These are phyloP conservation scores for Friedmanniomyces endolithicus DNA, from an alignment of 495 filamentous ascomycete species.

Conservation along the genomic window DNA sequence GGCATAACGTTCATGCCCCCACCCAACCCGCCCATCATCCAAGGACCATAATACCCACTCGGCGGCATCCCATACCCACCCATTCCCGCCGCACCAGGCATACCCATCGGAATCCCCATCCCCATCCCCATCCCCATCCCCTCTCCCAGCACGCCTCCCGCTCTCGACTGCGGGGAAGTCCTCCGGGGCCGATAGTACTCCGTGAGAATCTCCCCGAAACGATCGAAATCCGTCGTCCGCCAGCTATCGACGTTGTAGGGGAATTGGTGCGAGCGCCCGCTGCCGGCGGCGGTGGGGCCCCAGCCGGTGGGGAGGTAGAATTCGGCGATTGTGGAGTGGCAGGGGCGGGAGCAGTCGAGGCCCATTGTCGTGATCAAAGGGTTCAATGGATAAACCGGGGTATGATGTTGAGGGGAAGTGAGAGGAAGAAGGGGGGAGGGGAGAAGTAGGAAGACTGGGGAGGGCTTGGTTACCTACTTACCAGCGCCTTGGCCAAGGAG, in stretches of 20 bases:
- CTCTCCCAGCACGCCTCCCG: neutral
- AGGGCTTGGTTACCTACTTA: no score
- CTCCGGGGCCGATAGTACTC: neutral
- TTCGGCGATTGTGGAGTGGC: neutral
- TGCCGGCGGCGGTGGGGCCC: no score
- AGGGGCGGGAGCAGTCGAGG: slow-evolving; percentile 4
- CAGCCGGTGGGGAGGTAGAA: neutral
- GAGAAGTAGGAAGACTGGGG: no score
- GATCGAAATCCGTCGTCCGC: slow-evolving; percentile 5
- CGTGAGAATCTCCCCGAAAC: slow-evolving; percentile 2
- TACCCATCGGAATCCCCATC: neutral
- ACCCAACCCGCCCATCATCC: no score
- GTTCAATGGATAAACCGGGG: no score
- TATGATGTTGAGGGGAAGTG: neutral
- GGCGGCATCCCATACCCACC: no score
- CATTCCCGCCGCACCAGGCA: no score
- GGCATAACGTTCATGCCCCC: neutral
- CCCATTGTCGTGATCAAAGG: slow-evolving; percentile 1
- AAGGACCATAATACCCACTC: no score
- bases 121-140: neutral
- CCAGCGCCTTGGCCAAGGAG: no score
- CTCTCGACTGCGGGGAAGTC: neutral
- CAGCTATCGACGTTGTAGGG: neutral
- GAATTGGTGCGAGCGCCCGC: neutral
- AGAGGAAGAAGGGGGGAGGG: neutral